These are phyloP conservation scores for Bacidia rubella DNA, from an alignment of 495 filamentous ascomycete genomes.

Conservation along the genomic window DNA sequence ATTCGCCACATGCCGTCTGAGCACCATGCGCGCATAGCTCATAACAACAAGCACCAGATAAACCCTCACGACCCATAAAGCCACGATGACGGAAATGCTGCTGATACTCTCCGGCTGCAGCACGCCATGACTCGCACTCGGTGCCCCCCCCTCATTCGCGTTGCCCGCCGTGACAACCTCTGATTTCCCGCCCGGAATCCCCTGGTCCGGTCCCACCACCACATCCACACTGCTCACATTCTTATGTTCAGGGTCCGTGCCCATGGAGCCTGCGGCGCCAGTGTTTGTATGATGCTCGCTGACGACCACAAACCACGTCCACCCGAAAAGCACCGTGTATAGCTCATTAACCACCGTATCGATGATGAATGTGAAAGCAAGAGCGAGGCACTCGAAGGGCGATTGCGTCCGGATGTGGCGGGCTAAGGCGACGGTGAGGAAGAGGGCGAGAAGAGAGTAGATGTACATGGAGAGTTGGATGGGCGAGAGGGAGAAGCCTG, in stretches of 20 bases:
- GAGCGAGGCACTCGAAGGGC: conserved; percentile 52
- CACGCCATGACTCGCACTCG: conserved; percentile 36
- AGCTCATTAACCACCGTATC: conserved; percentile 64
- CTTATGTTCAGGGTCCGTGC: conserved; percentile 42
- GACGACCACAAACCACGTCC: conserved; percentile 69
- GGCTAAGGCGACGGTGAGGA: conserved; percentile 44
- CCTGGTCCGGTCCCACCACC: conserved; percentile 28
- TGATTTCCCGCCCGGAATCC: conserved; percentile 28
- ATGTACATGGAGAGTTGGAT: conserved; percentile 72
- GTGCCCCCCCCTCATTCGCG: conserved; percentile 17
- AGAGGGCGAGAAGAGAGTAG: conserved; percentile 59
- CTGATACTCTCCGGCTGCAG: conserved; percentile 57
- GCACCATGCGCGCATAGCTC: conserved; percentile 58
- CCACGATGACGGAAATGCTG: conserved; percentile 57
- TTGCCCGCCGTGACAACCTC: conserved; percentile 37
- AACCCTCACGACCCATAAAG: conserved; percentile 55
- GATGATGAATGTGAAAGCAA: conserved; percentile 66
- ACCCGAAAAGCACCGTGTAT: conserved; percentile 65
- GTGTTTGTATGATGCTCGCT: conserved; percentile 35
- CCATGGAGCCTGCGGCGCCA: conserved; percentile 23
- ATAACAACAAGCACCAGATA: conserved; percentile 74
- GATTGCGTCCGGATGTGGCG: conserved; percentile 57
- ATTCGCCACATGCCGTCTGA: conserved; percentile 44
- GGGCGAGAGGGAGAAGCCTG: conserved; percentile 53
- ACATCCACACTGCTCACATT: conserved; percentile 44